Conservation (phyloP, 495 filamentous ascomycete species). For the Penicillium flavigenum region DNA sequence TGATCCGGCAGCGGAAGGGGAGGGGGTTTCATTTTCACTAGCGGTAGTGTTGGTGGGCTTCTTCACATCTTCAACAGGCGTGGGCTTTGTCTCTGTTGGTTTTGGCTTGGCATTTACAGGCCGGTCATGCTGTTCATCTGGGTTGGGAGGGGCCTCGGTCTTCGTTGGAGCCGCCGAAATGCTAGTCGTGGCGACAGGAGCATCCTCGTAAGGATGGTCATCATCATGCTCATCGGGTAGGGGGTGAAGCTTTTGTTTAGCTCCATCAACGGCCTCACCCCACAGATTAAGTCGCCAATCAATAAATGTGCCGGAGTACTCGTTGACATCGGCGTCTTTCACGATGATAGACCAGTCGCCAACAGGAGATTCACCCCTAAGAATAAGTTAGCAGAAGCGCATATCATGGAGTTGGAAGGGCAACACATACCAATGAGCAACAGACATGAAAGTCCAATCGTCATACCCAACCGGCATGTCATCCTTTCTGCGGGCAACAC, state of each 20-base stretch:
- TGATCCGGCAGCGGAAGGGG: slow-evolving; percentile 40
- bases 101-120: slow-evolving; percentile 66
- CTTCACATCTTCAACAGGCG: slow-evolving; percentile 24
- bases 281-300: slow-evolving; percentile 96
- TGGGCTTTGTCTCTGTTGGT: slow-evolving; percentile 24
- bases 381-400: slow-evolving; percentile 14
- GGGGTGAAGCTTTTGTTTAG: slow-evolving; percentile 68
- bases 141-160: slow-evolving; percentile 44
- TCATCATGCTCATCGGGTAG: slow-evolving; percentile 84
- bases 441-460: slow-evolving; percentile 99
- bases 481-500: slow-evolving; percentile 68
- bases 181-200: slow-evolving; percentile 54
- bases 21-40: slow-evolving; percentile 39
- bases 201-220: slow-evolving; percentile 66
- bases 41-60: slow-evolving; percentile 35
- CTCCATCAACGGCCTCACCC: slow-evolving; percentile 79
- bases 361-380: slow-evolving; percentile 82
- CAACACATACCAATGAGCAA: slow-evolving; percentile 81
- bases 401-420: not conserved
- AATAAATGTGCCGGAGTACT: slow-evolving; percentile 69
- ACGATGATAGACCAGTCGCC: slow-evolving; percentile 90
- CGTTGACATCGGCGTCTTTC: slow-evolving; percentile 80
- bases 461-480: slow-evolving; percentile 67
- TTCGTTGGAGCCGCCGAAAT: slow-evolving; percentile 46
- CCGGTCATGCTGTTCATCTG: slow-evolving; percentile 73